These are phyloP conservation scores for Calonectria fujianensis DNA, from an alignment of 2,329 filamentous ascomycete genomes.

Conservation along the genomic window DNA sequence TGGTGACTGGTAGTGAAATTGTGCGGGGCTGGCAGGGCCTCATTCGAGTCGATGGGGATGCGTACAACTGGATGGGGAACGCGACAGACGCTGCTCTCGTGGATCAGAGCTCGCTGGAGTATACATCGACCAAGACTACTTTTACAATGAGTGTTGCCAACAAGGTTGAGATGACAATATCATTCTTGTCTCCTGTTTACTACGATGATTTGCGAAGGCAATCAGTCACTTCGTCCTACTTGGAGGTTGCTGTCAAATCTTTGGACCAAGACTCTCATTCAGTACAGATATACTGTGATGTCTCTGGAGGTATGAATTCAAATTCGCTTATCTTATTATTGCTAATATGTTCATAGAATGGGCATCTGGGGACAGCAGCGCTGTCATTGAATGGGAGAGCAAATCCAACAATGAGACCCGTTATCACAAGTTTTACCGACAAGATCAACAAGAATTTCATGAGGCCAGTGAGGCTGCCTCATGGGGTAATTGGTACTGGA, in stretches of 20 bases:
- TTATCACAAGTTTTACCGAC: constrained; percentile 79
- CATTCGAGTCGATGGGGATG: constrained; percentile 78
- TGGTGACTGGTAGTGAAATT: constrained; percentile 42
- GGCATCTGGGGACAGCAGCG: constrained; percentile 76
- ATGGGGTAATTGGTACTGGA: constrained; percentile 89
- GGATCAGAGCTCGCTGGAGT: constrained; percentile 78
- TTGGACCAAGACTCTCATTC: constrained; percentile 77
- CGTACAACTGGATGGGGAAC: constrained; percentile 81
- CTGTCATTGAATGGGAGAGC: constrained; percentile 78
- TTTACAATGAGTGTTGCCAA: constrained; percentile 80
- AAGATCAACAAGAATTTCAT: constrained; percentile 78
- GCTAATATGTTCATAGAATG: constrained; percentile 73
- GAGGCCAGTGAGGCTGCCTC: constrained; percentile 83
- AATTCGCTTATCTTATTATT: neutral
- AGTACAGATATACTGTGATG: constrained; percentile 83
- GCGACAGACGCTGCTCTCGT: constrained; percentile 69
- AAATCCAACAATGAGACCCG: constrained; percentile 69
- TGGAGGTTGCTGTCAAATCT: constrained; percentile 78
- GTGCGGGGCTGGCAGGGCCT: constrained; percentile 80
- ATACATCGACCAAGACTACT: constrained; percentile 83
- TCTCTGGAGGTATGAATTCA: constrained; percentile 64
- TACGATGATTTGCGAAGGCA: constrained; percentile 80
- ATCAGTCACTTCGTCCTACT: constrained; percentile 82
- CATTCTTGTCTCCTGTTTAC: constrained; percentile 84
- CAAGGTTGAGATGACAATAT: constrained; percentile 78